Conservation (phyloP, 495 filamentous ascomycete species). For the Penicillium paxilli region DNA sequence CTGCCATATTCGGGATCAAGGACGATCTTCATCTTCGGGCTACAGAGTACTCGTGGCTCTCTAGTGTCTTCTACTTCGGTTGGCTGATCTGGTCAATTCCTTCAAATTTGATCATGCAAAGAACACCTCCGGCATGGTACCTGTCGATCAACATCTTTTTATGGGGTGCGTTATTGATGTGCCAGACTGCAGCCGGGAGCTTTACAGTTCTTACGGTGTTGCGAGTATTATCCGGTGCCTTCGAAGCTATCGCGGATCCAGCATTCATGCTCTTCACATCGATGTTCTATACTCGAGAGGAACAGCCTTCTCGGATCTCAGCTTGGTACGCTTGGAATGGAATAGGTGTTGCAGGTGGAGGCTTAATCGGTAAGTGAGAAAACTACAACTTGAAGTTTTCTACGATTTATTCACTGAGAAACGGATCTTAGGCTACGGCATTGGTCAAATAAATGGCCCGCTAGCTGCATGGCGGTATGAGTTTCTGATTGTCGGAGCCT, state of each 20-base stretch:
- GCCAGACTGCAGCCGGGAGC: slow-evolving; percentile 1
- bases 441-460: slow-evolving; percentile 53
- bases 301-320: slow-evolving; percentile 62
- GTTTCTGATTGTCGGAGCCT: slow-evolving; percentile 46
- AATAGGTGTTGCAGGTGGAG: slow-evolving; percentile 57
- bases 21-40: slow-evolving; percentile 43
- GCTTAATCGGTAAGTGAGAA: slow-evolving; percentile 26
- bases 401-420: neutral
- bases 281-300: slow-evolving; percentile 44
- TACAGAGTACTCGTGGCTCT: slow-evolving; percentile 47
- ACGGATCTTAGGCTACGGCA: slow-evolving; percentile 50
- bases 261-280: slow-evolving; percentile 29
- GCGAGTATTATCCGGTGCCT: slow-evolving; percentile 3
- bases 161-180: slow-evolving; percentile 3
- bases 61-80: slow-evolving; percentile 52
- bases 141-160: slow-evolving; percentile 7
- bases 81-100: slow-evolving; percentile 49
- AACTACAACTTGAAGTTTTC: neutral
- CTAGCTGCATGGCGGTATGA: slow-evolving; percentile 58
- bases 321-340: slow-evolving; percentile 63
- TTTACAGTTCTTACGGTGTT: slow-evolving; percentile 4
- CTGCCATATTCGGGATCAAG: slow-evolving; percentile 50
- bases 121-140: slow-evolving; percentile 4
- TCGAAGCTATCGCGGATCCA: slow-evolving; percentile 19
- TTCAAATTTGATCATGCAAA: slow-evolving; percentile 9